These are phyloP conservation scores for Daldinia sp. DNA, from an alignment of 2,329 filamentous ascomycete genomes.

Conservation along the genomic window DNA sequence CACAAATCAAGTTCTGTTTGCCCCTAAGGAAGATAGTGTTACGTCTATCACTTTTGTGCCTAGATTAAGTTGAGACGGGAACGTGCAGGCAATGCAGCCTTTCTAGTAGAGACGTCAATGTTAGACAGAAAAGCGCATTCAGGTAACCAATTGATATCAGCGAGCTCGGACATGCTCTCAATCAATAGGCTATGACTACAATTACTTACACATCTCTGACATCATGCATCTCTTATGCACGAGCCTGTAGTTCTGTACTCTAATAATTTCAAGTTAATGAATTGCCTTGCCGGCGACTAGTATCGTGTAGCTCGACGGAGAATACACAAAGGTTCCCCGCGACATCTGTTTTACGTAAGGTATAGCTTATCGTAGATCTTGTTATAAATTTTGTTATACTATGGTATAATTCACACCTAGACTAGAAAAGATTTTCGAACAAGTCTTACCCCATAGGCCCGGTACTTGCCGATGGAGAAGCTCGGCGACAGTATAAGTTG, in stretches of 20 bases:
- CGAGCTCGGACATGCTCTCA: constrained; percentile 17
- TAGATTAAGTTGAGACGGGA: constrained; percentile 24
- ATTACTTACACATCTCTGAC: neutral
- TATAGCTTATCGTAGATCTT: constrained; percentile 4
- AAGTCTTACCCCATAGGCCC: neutral
- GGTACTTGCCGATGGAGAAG: constrained; percentile 6
- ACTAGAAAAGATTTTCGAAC: neutral
- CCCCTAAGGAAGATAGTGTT: constrained; percentile 3
- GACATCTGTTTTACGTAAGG: neutral
- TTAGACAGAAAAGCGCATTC: neutral
- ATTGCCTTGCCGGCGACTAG: neutral
- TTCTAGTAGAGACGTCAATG: neutral
- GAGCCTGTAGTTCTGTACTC: constrained; percentile 4
- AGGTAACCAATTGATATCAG: constrained; percentile 9
- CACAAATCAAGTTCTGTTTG: constrained; percentile 1
- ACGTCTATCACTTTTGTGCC: constrained; percentile 11
- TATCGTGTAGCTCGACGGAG: neutral
- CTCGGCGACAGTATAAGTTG: neutral
- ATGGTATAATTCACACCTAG: neutral
- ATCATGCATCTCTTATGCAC: constrained; percentile 12
- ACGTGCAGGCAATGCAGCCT: constrained; percentile 25
- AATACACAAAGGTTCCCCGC: neutral
- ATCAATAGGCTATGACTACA: constrained; percentile 8
- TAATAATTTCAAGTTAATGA: constrained; percentile 6
- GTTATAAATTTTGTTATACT: neutral